Conservation (phyloP, 139 green algal genomes). For the Auxenochlorella pyrenoidosa region DNA sequence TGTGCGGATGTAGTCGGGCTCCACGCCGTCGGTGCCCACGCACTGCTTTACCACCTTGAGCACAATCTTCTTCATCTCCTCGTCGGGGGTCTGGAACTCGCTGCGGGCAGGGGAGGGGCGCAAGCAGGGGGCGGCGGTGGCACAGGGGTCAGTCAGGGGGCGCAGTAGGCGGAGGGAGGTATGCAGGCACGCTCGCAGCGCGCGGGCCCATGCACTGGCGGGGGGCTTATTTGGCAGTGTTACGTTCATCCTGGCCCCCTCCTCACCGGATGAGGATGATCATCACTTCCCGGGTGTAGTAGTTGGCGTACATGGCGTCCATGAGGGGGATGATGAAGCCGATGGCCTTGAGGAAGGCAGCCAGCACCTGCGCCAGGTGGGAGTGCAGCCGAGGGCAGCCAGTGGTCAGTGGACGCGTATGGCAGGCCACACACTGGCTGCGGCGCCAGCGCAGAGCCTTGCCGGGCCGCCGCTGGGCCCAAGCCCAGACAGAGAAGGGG, state of each 20-base stretch:
- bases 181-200: background rate
- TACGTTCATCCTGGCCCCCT: background rate
- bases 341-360: constrained; percentile 94
- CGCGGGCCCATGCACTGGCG: no score
- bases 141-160: no score
- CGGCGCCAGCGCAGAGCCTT: no score
- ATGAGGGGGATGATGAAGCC: constrained; percentile 99
- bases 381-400: no score
- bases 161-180: background rate
- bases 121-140: no score
- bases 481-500: no score
- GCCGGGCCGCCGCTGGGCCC: no score
- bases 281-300: constrained; percentile 99
- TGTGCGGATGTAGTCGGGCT: constrained; percentile 90
- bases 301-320: constrained; percentile 97
- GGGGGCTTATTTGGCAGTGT: no score
- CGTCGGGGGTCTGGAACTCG: constrained; percentile 98
- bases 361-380: constrained; percentile 71
- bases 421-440: no score
- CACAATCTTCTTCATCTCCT: constrained; percentile 99
- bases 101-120: constrained; percentile 57
- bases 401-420: no score
- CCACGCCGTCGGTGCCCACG: constrained; percentile 95
- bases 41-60: constrained; percentile 99
- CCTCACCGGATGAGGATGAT: constrained; percentile 72